Evolutionary conservation across 139 green algal species (phyloP).

Genomic region (Coccomyxa sp.): DNA sequence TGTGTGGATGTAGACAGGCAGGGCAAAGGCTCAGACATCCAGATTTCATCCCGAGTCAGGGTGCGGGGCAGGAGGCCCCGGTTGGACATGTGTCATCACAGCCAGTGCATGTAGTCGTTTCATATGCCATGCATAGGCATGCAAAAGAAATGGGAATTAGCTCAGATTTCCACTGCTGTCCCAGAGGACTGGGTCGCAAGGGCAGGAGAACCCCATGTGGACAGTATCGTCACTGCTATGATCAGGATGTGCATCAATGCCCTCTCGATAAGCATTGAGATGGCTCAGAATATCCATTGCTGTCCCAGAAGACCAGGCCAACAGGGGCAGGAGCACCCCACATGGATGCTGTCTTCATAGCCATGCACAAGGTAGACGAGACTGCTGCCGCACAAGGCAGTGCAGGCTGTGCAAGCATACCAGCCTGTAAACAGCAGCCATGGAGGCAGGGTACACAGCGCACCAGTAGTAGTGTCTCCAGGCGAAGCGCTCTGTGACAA

Average conservation of each 20-base stretch:
- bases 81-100: too few species aligned
- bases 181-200: neutral
- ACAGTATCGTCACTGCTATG: neutral
- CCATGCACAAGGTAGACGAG: too few species aligned
- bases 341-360: neutral
- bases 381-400: neutral
- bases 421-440: neutral
- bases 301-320: too few species aligned
- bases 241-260: neutral
- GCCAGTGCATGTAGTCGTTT: too few species aligned
- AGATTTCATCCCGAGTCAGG: neutral
- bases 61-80: too few species aligned
- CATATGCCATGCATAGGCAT: too few species aligned
- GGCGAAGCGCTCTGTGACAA: conserved; percentile 94
- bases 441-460: neutral
- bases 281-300: neutral
- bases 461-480: conserved; percentile 99
- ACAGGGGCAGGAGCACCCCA: neutral
- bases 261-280: neutral
- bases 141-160: neutral
- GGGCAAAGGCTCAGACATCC: conserved; percentile 2
- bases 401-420: neutral
- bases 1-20: too few species aligned
- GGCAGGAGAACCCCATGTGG: neutral
- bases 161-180: neutral